Conservation (phyloP, 129 eudicot species). For the Artemisia tridentata region DNA sequence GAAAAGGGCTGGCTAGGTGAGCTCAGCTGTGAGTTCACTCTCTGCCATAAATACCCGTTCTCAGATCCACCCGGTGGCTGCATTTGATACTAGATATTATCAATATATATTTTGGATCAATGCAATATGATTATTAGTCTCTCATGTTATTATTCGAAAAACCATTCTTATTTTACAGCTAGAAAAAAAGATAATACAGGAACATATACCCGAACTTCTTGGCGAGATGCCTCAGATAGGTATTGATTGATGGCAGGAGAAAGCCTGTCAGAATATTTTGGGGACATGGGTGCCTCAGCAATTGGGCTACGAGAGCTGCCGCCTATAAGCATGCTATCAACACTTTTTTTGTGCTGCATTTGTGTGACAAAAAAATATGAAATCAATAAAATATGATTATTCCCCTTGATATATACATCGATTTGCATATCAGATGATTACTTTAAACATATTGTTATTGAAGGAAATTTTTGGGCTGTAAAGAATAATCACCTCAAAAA, state of each 20-base stretch:
- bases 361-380: slow-evolving; percentile 1
- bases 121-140: neutral
- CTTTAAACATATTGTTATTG: slow-evolving; percentile 3
- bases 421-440: neutral
- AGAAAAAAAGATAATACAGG: slow-evolving; percentile 11
- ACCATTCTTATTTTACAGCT: neutral
- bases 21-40: slow-evolving; percentile 90
- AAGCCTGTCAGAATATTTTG: slow-evolving; percentile 92
- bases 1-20: slow-evolving; percentile 98
- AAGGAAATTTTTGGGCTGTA: neutral
- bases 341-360: slow-evolving; percentile 87
- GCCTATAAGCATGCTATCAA: slow-evolving; percentile 90
- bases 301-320: slow-evolving; percentile 81
- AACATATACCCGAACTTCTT: slow-evolving; percentile 83
- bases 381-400: neutral
- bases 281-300: slow-evolving; percentile 77
- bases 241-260: slow-evolving; percentile 98
- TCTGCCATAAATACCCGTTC: slow-evolving; percentile 94
- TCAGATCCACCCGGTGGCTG: slow-evolving; percentile 93
- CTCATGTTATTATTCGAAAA: neutral
- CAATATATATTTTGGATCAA: neutral
- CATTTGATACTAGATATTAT: neutral
- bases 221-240: slow-evolving; percentile 93
- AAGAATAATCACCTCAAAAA: slow-evolving; percentile 68
- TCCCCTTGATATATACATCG: slow-evolving; percentile 10